Evolutionary conservation across 148 eudicot species (phyloP), one percentile per base, ranked within the genome.

Genomic region (Salicornia ramosissima): DNA sequence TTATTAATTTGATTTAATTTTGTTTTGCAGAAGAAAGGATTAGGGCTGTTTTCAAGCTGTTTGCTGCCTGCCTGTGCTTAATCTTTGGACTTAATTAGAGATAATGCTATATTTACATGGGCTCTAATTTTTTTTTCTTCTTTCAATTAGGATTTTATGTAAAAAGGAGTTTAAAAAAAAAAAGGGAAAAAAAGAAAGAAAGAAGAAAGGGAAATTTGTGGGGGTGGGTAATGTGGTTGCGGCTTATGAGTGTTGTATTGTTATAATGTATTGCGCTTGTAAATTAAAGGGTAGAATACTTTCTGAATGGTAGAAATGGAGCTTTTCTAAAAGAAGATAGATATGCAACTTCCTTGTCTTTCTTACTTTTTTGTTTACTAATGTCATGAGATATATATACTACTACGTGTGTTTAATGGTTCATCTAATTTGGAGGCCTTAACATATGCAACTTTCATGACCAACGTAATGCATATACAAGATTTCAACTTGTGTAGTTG

Each of bases 31-130:
- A 88, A 84, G 84, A 88, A 75, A 74, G 78, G 83, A 71, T 79
- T 79, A 64, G 86, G 92, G 31, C 71, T 88, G 28, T 88, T 90
- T 49, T 88, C 93, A 55, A 81, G 89, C 79, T 90, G 96, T 84
- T 79, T 88, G 66, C 46, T 76, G 63, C 89, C 93, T 30, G 78
- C 67, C 45, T 86, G 88, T 83, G 86, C 68, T 47, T 77, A 51
- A 78, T 40, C 42, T 18, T 49, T 47, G 22, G n/a, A 50, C 30
- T 39, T 14, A n/a, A n/a, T n/a, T n/a, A n/a, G 21, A 30, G 40
- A n/a, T 36, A 31, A 49, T 47, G 62, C 1, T 36, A 51, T 3
- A 36, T 43, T 60, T 65, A 46, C 34, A 62, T 12, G 60, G 22
- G 65, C 2, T 34, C 28, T 36, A 31, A 26, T 42, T 21, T 28